Percentiles rank a stretch among this genome's conserved stretches.
Conservation (phyloP, 208 protist genomes). For the Leishmania aethiopica region DNA sequence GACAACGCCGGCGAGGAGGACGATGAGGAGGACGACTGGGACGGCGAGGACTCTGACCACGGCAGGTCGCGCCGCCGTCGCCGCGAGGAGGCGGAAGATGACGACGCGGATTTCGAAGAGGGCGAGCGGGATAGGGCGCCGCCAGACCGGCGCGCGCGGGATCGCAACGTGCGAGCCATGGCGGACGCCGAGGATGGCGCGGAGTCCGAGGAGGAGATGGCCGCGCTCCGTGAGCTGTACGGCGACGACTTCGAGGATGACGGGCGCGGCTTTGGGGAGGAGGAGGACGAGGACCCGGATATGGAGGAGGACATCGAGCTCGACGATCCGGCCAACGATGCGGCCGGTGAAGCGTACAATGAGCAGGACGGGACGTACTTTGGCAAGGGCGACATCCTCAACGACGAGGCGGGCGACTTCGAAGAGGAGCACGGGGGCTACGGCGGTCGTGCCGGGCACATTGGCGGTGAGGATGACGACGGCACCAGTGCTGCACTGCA, state of each 20-base stretch:
- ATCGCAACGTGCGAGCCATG: constrained; percentile 49
- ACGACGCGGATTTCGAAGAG: constrained; percentile 23
- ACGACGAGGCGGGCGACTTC: constrained; percentile 57
- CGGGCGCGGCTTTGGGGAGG: constrained; percentile 41
- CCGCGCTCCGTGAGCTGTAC: constrained; percentile 86
- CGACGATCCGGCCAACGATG: constrained; percentile 55
- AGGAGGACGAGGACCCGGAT: constrained; percentile 63
- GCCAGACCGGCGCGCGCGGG: constrained; percentile 18
- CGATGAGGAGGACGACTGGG: constrained; percentile 44
- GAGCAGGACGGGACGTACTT: constrained; percentile 33
- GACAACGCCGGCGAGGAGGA: constrained; percentile 42
- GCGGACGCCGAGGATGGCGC: constrained; percentile 41
- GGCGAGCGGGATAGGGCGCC: constrained; percentile 32
- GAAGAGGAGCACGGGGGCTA: constrained; percentile 46
- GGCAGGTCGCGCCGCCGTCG: constrained; percentile 35
- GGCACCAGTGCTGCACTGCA: neutral
- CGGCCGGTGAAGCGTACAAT: constrained; percentile 6
- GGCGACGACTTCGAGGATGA: constrained; percentile 87
- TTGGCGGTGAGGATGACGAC: constrained; percentile 19
- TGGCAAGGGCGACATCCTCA: constrained; percentile 35
- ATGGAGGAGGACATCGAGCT: constrained; percentile 62
- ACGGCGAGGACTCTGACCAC: constrained; percentile 38
- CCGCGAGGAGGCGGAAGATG: constrained; percentile 26
- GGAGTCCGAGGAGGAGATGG: constrained; percentile 71
- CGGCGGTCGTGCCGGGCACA: constrained; percentile 23